phyloP scores from a whole-genome alignment of 345 rosid species.

The Reutealis trisperma region DNA sequence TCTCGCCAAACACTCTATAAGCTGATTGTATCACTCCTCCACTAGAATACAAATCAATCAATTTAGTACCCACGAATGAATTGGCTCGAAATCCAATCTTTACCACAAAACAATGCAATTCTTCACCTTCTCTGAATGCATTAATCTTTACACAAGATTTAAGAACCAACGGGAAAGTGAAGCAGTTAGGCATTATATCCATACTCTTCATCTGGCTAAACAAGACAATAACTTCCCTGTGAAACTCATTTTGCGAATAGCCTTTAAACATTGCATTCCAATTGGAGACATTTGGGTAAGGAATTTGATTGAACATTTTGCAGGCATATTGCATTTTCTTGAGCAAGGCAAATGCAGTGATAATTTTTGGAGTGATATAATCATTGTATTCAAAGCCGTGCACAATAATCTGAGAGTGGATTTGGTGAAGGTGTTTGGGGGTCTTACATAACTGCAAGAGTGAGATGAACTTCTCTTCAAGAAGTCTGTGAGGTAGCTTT shows the following conservation, averaged over 20 bases:
- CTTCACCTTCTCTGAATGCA: slow-evolving; percentile 59
- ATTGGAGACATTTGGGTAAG: slow-evolving; percentile 41
- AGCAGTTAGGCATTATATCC: slow-evolving; percentile 53
- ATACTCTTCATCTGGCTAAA: neutral
- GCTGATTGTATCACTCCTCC: slow-evolving; percentile 44
- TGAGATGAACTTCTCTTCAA: slow-evolving; percentile 56
- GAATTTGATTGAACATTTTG: slow-evolving; percentile 67
- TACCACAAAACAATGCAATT: slow-evolving; percentile 59
- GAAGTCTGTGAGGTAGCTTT: slow-evolving; percentile 41
- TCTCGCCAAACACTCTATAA: slow-evolving; percentile 62
- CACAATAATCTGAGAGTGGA: slow-evolving; percentile 48
- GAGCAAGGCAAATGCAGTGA: slow-evolving; percentile 21
- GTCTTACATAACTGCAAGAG: slow-evolving; percentile 65
- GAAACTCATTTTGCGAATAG: slow-evolving; percentile 36
- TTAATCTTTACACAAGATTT: slow-evolving; percentile 56
- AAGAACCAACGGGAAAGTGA: slow-evolving; percentile 64
- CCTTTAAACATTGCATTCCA: slow-evolving; percentile 78
- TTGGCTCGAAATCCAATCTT: slow-evolving; percentile 61
- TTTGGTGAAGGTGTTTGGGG: slow-evolving; percentile 53
- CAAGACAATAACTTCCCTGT: slow-evolving; percentile 29
- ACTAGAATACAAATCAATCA: slow-evolving; percentile 74
- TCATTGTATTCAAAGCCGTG: slow-evolving; percentile 45
- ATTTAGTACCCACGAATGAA: slow-evolving; percentile 53
- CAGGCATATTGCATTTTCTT: slow-evolving; percentile 49
- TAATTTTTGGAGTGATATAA: slow-evolving; percentile 48